Conservation (phyloP, 2,329 filamentous ascomycete genomes). For the Phoma sp. region DNA sequence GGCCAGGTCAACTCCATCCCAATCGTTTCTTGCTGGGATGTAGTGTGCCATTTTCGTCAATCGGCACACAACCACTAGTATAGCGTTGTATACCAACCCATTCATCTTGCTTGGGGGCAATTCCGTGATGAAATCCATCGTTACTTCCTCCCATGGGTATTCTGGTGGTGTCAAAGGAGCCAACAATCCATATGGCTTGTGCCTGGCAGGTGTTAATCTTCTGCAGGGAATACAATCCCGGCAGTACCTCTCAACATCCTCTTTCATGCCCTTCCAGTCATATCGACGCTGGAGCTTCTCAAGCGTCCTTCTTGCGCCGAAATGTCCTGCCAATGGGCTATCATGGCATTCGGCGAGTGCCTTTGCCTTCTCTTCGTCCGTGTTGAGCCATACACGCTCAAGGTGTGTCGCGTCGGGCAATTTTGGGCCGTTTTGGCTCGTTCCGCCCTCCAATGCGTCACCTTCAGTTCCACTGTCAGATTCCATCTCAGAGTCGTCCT, state of each 20-base stretch:
- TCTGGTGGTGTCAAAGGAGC: neutral
- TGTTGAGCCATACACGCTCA: no score
- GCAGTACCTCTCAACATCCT: neutral
- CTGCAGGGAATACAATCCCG: neutral
- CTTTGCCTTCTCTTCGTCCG: no score
- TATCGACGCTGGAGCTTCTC: neutral
- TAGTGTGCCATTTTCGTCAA: neutral
- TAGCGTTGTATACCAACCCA: neutral
- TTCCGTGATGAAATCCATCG: neutral
- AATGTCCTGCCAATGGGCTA: neutral
- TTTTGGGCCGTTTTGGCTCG: no score
- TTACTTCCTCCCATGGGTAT: neutral
- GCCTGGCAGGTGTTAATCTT: neutral
- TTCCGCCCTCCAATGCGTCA: no score
- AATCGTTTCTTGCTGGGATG: neutral
- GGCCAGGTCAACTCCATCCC: neutral
- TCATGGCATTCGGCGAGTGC: neutral
- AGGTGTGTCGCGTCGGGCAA: no score
- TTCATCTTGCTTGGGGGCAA: neutral
- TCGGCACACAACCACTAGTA: neutral
- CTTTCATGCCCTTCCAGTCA: neutral
- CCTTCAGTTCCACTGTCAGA: no score
- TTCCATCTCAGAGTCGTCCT: no score
- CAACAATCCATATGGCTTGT: neutral
- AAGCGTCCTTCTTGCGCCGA: neutral